Base-by-base conservation (phyloP, 164 flowering plant species). In the Magnolia officinalis region DNA sequence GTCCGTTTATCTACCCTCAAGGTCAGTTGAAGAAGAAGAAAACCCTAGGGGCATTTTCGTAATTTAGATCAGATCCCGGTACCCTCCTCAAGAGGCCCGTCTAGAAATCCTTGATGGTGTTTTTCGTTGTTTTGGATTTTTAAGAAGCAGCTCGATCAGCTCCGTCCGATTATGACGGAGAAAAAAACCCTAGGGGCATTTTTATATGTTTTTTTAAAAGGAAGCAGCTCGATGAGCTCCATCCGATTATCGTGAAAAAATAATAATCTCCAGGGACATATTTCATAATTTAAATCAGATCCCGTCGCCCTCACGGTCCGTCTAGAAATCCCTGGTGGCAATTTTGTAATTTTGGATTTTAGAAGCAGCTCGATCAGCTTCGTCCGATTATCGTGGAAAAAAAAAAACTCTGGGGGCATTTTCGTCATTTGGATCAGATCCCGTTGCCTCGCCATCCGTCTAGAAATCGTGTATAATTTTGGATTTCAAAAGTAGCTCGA, bases 361-460 rank as follows among this genome's bases (percentile, higher is more conserved):
- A 26, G 61, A 77, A 72, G 72, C 79, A 72, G 67, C 79, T 77
- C 8, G 79, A 77, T 20, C 79, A 72, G 55, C 79, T 77, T 5
- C 45, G 45, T 37, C 45, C 45, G 4, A 37, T 37, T 37, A 37
- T 37, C 45, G 45, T 37, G 45, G 45, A 37, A 37, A 37, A 37
- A 37, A 37, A 3, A 37, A 37, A 37, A 3, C 45, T 5, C 45
- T 37, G 6, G 45, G 45, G 45, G 45, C 45, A 37, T 37, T 37
- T 37, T 37, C 45, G 45, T 37, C 6, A 37, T 37, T 37, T 37
- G 45, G 45, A 5, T 37, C 6, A 3, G 45, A 3, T 37, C 45
- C 45, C 45, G 6, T 3, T 5, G 45, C 45, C 45, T 37, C 6
- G 45, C 45, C 45, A 5, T 37, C 45, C 45, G 45, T 26, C 29